These are phyloP conservation scores for Claviceps monticola DNA, from an alignment of 2,329 filamentous ascomycete genomes.

Conservation along the genomic window DNA sequence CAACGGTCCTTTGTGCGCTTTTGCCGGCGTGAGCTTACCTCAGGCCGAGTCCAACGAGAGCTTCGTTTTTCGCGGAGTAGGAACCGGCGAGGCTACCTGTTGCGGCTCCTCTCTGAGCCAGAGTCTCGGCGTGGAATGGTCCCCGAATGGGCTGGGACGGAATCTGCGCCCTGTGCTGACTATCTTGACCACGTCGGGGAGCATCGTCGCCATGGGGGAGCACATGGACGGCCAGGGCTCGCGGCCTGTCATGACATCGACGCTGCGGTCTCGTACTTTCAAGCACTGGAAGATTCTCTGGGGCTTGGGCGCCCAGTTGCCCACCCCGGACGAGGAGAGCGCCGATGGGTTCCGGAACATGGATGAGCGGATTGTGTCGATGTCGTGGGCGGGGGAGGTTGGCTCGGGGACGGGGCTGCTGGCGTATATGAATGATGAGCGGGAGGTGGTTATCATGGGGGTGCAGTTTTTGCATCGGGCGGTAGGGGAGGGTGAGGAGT, in stretches of 20 bases:
- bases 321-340: slow-evolving; percentile 29
- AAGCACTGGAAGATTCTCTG: slow-evolving; percentile 41
- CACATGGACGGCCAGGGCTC: slow-evolving; percentile 14
- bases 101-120: slow-evolving; percentile 39
- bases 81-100: slow-evolving; percentile 30
- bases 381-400: slow-evolving; percentile 37
- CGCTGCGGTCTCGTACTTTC: slow-evolving; percentile 25
- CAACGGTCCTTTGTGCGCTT: slow-evolving; percentile 30
- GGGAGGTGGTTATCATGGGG: slow-evolving; percentile 36
- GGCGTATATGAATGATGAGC: slow-evolving; percentile 36
- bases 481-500: slow-evolving; percentile 15
- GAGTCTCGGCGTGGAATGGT: slow-evolving; percentile 40
- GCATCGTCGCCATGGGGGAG: slow-evolving; percentile 38
- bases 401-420: slow-evolving; percentile 29
- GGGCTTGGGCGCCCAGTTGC: slow-evolving; percentile 38
- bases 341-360: slow-evolving; percentile 18
- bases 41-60: slow-evolving; percentile 12
- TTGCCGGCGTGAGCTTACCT: slow-evolving; percentile 21
- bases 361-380: slow-evolving; percentile 34
- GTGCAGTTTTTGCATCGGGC: slow-evolving; percentile 25
- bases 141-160: slow-evolving; percentile 41
- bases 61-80: slow-evolving; percentile 27
- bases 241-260: slow-evolving; percentile 14
- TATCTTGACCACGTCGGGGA: slow-evolving; percentile 36
- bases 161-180: slow-evolving; percentile 38